Conservation (phyloP, 768 basidiomycete species). For the Naganishia vaughanmartiniae region DNA sequence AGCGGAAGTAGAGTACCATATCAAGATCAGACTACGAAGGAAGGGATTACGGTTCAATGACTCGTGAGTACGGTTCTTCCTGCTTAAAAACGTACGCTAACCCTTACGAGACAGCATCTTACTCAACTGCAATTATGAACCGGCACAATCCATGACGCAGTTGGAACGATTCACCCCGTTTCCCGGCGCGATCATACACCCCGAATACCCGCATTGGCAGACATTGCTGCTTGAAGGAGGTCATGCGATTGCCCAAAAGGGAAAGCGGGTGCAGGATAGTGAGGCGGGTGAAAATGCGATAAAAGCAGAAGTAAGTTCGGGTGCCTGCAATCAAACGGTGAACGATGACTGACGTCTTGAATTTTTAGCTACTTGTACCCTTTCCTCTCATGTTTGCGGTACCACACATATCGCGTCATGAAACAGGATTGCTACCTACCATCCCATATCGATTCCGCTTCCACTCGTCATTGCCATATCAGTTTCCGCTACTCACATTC, state of each 20-base stretch:
- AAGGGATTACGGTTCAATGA: slow-evolving; percentile 21
- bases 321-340: not conserved
- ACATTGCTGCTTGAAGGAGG: slow-evolving; percentile 9
- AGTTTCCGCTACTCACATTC: slow-evolving; percentile 15
- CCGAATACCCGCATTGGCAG: slow-evolving; percentile 17
- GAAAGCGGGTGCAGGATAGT: not conserved
- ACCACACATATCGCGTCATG: not conserved
- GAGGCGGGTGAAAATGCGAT: not conserved
- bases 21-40: slow-evolving; percentile 6
- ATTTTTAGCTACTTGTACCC: slow-evolving; percentile 3
- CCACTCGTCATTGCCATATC: slow-evolving; percentile 8
- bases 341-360: not conserved
- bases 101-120: not conserved
- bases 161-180: slow-evolving; percentile 9
- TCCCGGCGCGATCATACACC: slow-evolving; percentile 1
- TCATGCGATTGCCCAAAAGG: slow-evolving; percentile 6
- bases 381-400: slow-evolving; percentile 4
- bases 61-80: not conserved
- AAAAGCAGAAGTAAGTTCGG: not conserved
- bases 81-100: no score
- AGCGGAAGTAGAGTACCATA: slow-evolving; percentile 11
- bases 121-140: slow-evolving; percentile 2
- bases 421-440: slow-evolving; percentile 1
- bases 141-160: not conserved
- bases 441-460: slow-evolving; percentile 16